These are phyloP conservation scores for Cystoisospora suis DNA, from an alignment of 169 alveolate species.

Conservation along the genomic window DNA sequence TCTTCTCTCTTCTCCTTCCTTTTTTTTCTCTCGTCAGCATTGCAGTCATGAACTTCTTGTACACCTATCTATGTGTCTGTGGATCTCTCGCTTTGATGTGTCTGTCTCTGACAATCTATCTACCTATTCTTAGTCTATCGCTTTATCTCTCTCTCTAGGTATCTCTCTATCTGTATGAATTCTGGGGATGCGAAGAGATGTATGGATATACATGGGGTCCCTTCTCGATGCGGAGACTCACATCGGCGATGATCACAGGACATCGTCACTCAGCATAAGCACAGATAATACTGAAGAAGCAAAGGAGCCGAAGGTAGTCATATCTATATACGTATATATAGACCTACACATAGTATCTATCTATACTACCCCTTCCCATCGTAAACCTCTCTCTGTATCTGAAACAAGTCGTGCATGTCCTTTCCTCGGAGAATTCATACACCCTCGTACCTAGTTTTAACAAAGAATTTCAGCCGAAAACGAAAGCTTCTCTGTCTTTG, in stretches of 20 bases:
- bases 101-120: no score
- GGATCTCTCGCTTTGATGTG: no score
- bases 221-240: neutral
- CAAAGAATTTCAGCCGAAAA: no score
- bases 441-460: no score
- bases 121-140: neutral
- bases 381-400: no score
- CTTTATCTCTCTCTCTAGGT: neutral
- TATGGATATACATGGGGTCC: neutral
- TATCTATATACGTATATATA: neutral
- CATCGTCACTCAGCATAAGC: no score
- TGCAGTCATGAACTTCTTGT: neutral
- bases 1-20: neutral
- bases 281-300: neutral
- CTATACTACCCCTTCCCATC: no score
- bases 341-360: no score
- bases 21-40: slow-evolving; percentile 3
- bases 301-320: neutral
- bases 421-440: no score
- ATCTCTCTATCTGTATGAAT: neutral
- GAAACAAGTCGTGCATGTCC: no score
- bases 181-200: neutral
- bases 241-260: no score
- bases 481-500: no score
- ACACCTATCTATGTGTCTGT: neutral